Percentiles rank a stretch among this genome's conserved stretches.
phyloP scores from a whole-genome alignment of 768 basidiomycete genomes.

The Phlebiopsis flavidoalba region DNA sequence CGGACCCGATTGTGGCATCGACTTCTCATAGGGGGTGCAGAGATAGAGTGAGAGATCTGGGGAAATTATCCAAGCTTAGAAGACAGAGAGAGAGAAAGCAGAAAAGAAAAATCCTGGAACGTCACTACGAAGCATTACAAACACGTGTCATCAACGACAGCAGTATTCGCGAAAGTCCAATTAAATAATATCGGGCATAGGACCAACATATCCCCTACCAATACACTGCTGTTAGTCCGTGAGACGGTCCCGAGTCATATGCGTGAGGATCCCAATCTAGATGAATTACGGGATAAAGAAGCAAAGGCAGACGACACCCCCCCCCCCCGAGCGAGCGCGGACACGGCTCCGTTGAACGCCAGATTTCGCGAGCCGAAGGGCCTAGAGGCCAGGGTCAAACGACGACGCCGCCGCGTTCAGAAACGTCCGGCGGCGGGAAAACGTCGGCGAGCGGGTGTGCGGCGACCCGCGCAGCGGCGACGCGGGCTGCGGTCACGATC shows the following conservation, averaged over 20 bases:
- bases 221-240: slow-evolving; percentile 28
- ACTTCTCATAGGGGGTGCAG: background rate
- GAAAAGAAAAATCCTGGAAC: background rate
- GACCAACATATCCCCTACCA: slow-evolving; percentile 3
- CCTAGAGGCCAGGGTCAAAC: slow-evolving; percentile 19
- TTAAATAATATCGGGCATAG: background rate
- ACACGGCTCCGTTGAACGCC: slow-evolving; percentile 27
- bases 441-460: slow-evolving; percentile 23
- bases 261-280: slow-evolving; percentile 57
- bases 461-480: slow-evolving; percentile 23
- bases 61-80: background rate
- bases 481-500: slow-evolving; percentile 12
- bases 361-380: slow-evolving; percentile 23
- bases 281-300: slow-evolving; percentile 65
- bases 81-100: background rate
- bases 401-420: slow-evolving; percentile 20
- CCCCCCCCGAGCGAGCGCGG: slow-evolving; percentile 49
- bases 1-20: background rate
- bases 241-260: slow-evolving; percentile 39
- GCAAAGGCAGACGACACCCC: no score
- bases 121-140: background rate
- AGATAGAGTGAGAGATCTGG: background rate
- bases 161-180: background rate
- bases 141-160: background rate
- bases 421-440: slow-evolving; percentile 14